A percentile compares a stretch with the other conserved stretches of the same genome.
These are phyloP conservation scores for Sclerotinia sclerotiorum DNA, from an alignment of 2,329 filamentous ascomycete species.

Conservation along the genomic window DNA sequence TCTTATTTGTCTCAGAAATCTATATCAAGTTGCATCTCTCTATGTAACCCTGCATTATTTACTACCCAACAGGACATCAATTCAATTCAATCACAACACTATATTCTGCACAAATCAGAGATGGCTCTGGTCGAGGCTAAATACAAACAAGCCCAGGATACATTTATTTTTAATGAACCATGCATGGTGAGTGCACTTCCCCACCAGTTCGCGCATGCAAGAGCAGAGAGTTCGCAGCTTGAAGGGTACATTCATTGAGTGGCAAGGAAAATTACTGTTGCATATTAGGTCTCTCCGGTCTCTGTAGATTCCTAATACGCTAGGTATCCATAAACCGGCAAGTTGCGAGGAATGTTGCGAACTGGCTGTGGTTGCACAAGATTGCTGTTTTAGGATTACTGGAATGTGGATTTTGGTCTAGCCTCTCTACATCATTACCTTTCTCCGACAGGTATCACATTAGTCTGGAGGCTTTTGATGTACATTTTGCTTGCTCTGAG, in stretches of 20 bases:
- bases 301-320: conserved; percentile 1
- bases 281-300: neutral
- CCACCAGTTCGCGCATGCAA: conserved; percentile 39
- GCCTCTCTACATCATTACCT: neutral
- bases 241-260: neutral
- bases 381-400: conserved; percentile 9
- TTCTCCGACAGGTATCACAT: neutral
- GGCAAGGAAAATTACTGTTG: neutral
- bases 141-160: conserved; percentile 32
- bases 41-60: neutral
- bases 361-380: neutral
- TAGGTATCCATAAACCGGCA: neutral
- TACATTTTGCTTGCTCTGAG: neutral
- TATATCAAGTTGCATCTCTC: no score
- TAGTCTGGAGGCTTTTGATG: neutral
- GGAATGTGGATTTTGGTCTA: conserved; percentile 14
- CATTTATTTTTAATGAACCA: conserved; percentile 20
- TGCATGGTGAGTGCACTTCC: conserved; percentile 32
- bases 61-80: neutral
- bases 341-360: conserved; percentile 22
- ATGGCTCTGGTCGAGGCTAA: conserved; percentile 33
- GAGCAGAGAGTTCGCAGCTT: neutral
- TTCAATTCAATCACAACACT: neutral
- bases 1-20: neutral
- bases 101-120: conserved; percentile 8